Conservation (phyloP, 2,329 filamentous ascomycete species). For the Verticillium dahliae region DNA sequence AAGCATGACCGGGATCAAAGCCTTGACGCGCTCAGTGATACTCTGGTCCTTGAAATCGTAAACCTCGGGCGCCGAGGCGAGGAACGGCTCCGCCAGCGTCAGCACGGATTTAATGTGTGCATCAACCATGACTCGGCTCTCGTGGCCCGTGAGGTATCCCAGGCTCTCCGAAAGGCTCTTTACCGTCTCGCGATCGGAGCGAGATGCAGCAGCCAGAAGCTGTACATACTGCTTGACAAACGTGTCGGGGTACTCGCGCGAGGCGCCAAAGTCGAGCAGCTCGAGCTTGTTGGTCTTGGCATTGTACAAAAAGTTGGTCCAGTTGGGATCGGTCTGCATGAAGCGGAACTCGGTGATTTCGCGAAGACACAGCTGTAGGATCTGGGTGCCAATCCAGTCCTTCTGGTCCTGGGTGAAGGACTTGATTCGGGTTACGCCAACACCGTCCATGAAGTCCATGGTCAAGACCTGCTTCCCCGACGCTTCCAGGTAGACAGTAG, state of each 20-base stretch:
- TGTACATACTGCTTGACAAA: conserved; percentile 78
- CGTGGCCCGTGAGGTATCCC: conserved; percentile 88
- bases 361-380: conserved; percentile 82
- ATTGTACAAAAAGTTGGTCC: conserved; percentile 98
- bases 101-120: conserved; percentile 85
- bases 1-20: conserved; percentile 88
- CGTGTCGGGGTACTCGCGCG: conserved; percentile 70
- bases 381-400: conserved; percentile 94
- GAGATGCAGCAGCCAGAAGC: conserved; percentile 74
- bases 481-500: conserved; percentile 69
- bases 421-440: conserved; percentile 74
- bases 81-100: conserved; percentile 88
- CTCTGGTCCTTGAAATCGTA: conserved; percentile 95
- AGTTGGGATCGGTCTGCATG: conserved; percentile 99
- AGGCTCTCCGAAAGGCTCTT: conserved; percentile 65
- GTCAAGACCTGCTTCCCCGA: conserved; percentile 84
- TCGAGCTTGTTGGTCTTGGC: conserved; percentile 65
- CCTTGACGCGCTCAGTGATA: conserved; percentile 87
- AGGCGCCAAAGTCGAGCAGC: conserved; percentile 92
- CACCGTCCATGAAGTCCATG: conserved; percentile 84
- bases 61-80: conserved; percentile 64
- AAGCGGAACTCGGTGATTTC: conserved; percentile 93
- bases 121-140: conserved; percentile 78
- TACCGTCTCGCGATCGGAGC: conserved; percentile 57
- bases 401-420: conserved; percentile 74